Base-by-base conservation (phyloP, 352 stramenopile species). In the Globisporangium irregulare region DNA sequence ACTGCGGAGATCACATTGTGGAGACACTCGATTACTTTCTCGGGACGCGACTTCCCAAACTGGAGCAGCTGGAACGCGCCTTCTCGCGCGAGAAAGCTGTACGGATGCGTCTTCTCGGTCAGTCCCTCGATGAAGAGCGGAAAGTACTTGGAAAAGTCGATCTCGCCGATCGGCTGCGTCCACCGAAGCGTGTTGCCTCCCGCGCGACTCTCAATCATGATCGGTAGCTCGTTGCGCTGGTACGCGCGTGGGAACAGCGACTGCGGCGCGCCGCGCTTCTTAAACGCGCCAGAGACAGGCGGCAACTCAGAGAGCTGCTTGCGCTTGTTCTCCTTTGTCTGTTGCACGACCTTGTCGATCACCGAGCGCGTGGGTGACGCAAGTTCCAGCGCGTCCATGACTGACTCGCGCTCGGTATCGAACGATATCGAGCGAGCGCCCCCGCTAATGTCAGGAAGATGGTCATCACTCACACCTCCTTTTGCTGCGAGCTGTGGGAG, bases 61-160 rank as follows among this genome's bases (percentile, higher is more conserved):
- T 81, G 74, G 22, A 96, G 72, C 57, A 98, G 72, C 68, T 97
- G 88, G 57, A 90, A 93, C 46, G 81, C 76, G 8, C 91, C 92
- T 69, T 97, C 86, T 36, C 79, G 72, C 0, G 88, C 84, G 51
- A 97, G 73, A 62, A 97, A 97, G 63, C 70, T 82, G 79, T 89
- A 96, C 38, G 75, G 91, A 57, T 86, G 84, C 34, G 75, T 60
- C 18, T 78, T 77, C 68, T 97, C 92, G 15, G 88, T 84, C 63
- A 98, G 85, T 22, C 93, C 93, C 46, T 98, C 89, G 43, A 98
- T 81, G 71, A 98, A 98, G 20, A 98, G 75, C 34, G 93, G 93
- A 18, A 98, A 83, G 71, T 97, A 91, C 66, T 92, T 91, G 43
- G 73, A 59, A 64, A 93, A 97, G 75, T 97, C 90, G 54, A 97